Base-by-base conservation (phyloP, 305 asterid genomes). In the Fraxinus sp. region DNA sequence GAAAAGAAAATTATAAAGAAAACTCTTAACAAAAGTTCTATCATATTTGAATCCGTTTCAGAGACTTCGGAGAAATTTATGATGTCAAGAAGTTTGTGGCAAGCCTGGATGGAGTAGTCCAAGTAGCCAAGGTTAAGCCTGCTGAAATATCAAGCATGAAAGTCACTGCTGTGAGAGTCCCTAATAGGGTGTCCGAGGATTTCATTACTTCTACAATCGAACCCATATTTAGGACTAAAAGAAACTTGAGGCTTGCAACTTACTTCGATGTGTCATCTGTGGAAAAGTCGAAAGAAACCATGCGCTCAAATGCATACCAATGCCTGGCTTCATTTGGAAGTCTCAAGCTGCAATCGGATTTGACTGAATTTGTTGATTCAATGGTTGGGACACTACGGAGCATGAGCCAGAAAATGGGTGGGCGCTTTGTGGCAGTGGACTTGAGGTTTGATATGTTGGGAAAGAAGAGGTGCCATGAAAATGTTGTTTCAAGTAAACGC, bases 351-450 rank as follows among this genome's bases (percentile, higher is more conserved):
- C 82, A 86, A 4, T 8, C 66, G 0, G 86, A 79, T 41, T 57
- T 89, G 87, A 91, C 80, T 13, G 85, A 70, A 28, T 18, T 89
- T 24, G 84, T 84, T 0, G 90, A 88, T 59, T 84, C 90, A 6
- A 91, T 94, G 94, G 89, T 90, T 10, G 87, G 88, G 39, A 89
- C 93, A 1, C 84, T 96, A n/a, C 81, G 90, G 80, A 87, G 92
- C 84, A 37, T 91, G 77, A 91, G 93, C 81, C 82, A 81, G 24
- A 90, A 77, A 82, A 77, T 88, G 64, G 79, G 74, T 13, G 91
- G 95, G 2, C 90, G 83, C 36, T 94, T 90, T 24, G 75, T 94
- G 1, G 96, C 96, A 1, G 77, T 96, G 16, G 97, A 96, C 72
- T 82, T 90, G 14, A 85, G 82, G 82, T 72, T 80, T 0, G 90